Base-by-base conservation (phyloP, 2,329 filamentous ascomycete species). In the Chrysoporthe deuterocubensis region DNA sequence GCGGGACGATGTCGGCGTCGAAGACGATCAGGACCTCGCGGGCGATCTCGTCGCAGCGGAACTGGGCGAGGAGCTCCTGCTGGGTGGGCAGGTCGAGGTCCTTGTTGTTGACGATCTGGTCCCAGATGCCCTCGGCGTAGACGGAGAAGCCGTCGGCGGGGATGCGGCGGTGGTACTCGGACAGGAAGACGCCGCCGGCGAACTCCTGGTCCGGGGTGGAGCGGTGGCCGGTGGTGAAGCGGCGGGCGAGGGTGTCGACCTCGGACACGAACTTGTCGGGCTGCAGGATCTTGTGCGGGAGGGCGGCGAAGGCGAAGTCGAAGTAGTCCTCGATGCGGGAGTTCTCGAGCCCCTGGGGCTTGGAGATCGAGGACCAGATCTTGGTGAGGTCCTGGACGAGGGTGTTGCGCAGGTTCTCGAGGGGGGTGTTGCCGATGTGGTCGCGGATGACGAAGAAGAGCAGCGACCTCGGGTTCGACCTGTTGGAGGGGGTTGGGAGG, bases 401-500 rank as follows among this genome's bases (percentile, higher is more conserved):
- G 1, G 96, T 99, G 74, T 92, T 92, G 76, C 94, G 92, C 65
- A 99, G 88, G 79, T 97, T 98, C 71, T 89, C 85, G 42, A 99
- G 86, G 11, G 96, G 96, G 0, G 96, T 99, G 60, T 89, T 93
- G 72, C 96, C 96, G 71, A 98, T 88, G 79, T 97, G 95, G 78
- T 99, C 96, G 79, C 96, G 94, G 75, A 99, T 97, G 73, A 99
- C 96, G 82, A 99, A 99, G 84, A 99, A 98, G 46, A 99, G 87
- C 62, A 99, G 89, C 14, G 95, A 98, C 71, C 94, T 89, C 42
- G 95, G 93, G 42, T 90, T 94, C 21, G 92, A 94, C 74, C 92
- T 96, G 73, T 6, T 13, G 16, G 11, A 16, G 4, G n/a, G 18
- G n/a, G n/a, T n/a, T 8, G 5, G 11, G 14, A 5, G 14, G 3